Base-by-base conservation (phyloP, 1,284 basidiomycete species). In the Cryptococcus maquisensis region DNA sequence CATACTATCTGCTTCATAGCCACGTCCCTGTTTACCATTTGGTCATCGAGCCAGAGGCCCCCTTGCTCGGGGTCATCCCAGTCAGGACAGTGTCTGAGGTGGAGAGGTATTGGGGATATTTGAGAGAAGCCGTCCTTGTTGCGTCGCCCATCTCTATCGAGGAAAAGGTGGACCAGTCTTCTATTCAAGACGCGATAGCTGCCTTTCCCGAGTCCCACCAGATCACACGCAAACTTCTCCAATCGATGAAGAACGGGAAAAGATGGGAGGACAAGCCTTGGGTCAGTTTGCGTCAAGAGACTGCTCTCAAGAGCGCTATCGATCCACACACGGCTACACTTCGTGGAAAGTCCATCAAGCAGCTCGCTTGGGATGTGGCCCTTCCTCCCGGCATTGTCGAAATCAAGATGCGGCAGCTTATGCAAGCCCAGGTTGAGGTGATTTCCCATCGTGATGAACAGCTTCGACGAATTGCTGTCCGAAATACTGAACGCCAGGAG, bases 11-110 rank as follows among this genome's bases (percentile, higher is more conserved):
- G 36, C 21, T 72, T 0, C 64, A 71, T 51, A 67, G 71, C 24
- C 61, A 56, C 18, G 68, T 59, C 10, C 72, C 72, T 0, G 56
- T 74, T 3, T 74, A 71, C 48, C 66, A 72, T 43, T 54, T 73
- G 41, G 66, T 65, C 1, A 54, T 55, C 8, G 47, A 53, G 3
- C 52, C 51, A 7, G 38, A 47, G 0, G 42, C 64, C 3, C 48
- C 60, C 9, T 42, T 69, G 5, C 46, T 71, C 1, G 71, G 69
- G 23, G 49, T 69, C n/a, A 45, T 67, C 32, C 62, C 62, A 0
- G 52, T 64, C 28, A 49, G n/a, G n/a, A 56, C 39, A 3, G 36
- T 43, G 12, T 51, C 55, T 10, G 60, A 72, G 13, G 40, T 60
- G 7, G 57, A 64, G 3, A 16, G 26, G 2, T 60, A 62, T 32